Evolutionary conservation across 163 green algal genomes (phyloP), one percentile per base, ranked within the genome.

Genomic region (Scenedesmus sp.): DNA sequence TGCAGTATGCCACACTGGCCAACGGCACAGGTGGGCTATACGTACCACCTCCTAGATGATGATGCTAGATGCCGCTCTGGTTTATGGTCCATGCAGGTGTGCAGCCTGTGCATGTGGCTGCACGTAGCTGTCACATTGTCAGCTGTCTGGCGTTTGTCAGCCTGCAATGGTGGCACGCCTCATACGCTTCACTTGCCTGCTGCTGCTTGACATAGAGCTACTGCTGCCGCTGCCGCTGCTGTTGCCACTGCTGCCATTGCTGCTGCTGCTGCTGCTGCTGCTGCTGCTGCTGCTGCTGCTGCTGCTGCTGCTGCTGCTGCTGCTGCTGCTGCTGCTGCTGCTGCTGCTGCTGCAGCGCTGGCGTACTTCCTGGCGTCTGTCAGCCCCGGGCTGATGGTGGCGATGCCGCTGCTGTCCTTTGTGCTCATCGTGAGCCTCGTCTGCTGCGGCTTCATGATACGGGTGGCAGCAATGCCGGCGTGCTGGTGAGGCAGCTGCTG

Each of bases 341-440:
- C 65, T 76, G 65, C 65, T 76, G 65, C 65, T 70, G 73, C 56
- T 84, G 93, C 93, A 95, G 92, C 84, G 26, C 82, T 96, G 51
- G 94, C 92, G 0, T 97, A 97, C 90, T 89, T 95, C 56, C 85
- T 97, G n/a, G 95, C 94, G 0, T 88, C 93, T n/a, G 46, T 98
- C 10, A 95, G 87, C 1, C 93, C 96, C 79, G 95, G 85, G 40
- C 89, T 97, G 86, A 96, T 96, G 73, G 93, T 96, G 26, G 96
- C 96, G 12, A 97, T 96, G 82, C 93, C 94, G 9, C 89, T 92
- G 33, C 90, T 98, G 68, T 94, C 94, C 51, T 93, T 93, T 0
- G 93, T 96, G 37, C 68, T 93, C 44, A 83, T 86, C 16, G 49
- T 93, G 30, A 88, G 90, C 81, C 83, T 96, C 3, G 93, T 96